Conservation (phyloP, 2,329 filamentous ascomycete genomes). For the Cladosporium colombiae region DNA sequence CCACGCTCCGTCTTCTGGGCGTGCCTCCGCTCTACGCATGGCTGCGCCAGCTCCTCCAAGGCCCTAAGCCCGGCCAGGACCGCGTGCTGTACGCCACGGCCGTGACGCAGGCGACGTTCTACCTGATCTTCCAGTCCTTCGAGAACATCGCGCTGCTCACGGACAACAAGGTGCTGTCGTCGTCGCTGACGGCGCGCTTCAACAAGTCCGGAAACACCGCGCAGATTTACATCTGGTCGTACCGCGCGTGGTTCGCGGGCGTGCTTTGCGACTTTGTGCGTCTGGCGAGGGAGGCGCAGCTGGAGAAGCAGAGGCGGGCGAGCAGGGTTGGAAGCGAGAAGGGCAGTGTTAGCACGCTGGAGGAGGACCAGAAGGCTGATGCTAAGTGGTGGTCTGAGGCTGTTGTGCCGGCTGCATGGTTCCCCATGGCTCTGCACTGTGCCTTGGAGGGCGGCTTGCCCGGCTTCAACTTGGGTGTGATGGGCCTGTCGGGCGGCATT, state of each 20-base stretch:
- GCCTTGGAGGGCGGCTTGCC: slow-evolving; percentile 43
- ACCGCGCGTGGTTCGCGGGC: slow-evolving; percentile 47
- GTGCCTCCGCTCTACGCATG: slow-evolving; percentile 48
- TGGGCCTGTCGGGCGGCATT: slow-evolving; percentile 45
- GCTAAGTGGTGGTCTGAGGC: slow-evolving; percentile 46
- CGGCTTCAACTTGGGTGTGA: slow-evolving; percentile 47
- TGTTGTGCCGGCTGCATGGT: slow-evolving; percentile 46
- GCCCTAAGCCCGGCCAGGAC: slow-evolving; percentile 45
- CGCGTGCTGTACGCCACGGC: slow-evolving; percentile 45
- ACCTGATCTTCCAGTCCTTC: slow-evolving; percentile 46
- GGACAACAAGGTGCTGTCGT: slow-evolving; percentile 43
- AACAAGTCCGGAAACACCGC: slow-evolving; percentile 37
- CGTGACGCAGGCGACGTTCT: slow-evolving; percentile 44
- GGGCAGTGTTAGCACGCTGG: slow-evolving; percentile 31
- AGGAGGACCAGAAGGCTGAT: slow-evolving; percentile 43
- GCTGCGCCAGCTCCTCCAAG: slow-evolving; percentile 43
- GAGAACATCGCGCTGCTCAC: slow-evolving; percentile 48
- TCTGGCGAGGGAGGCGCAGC: slow-evolving; percentile 45
- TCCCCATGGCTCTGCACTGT: slow-evolving; percentile 47
- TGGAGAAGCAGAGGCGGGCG: slow-evolving; percentile 40
- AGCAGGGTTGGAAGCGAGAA: slow-evolving; percentile 29
- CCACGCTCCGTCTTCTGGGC: slow-evolving; percentile 47
- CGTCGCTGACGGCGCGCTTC: slow-evolving; percentile 39
- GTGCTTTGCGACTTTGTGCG: slow-evolving; percentile 48
- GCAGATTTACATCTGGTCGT: slow-evolving; percentile 44